Base-by-base conservation (phyloP, 2,329 filamentous ascomycete genomes). In the Cladophialophora immunda region DNA sequence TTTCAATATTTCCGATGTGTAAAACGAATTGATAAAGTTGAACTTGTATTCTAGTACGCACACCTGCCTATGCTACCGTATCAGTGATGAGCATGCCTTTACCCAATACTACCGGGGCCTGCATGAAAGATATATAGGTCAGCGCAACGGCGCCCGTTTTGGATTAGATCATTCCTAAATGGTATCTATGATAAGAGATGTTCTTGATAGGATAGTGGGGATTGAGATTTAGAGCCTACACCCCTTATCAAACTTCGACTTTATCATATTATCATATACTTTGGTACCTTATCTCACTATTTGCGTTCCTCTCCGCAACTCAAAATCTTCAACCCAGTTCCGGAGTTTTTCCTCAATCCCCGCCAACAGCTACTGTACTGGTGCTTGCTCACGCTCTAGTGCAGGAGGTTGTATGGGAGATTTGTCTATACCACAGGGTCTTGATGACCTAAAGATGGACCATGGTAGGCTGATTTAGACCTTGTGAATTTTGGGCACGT, bases 181-280 rank as follows among this genome's bases (percentile, higher is more conserved):
- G 36, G 36, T 38, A 38, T 38, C 36, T 32, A 55, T 55, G 52
- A 55, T 55, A 55, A 55, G 52, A 55, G 50, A 54, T 54, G 50
- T 7, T 54, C 19, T 34, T 34, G 52, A 55, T 55, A 55, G 52
- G 52, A 55, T 55, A 55, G 52, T 55, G 52, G 52, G 52, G 52
- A 55, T n/a, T 55, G 27, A 55, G 29, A 55, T 55, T 13, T 55
- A 55, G 52, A 55, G 52, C 52, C 4, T 32, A 55, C 25, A 25
- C 52, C 50, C 52, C 52, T 55, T 55, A 55, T 55, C 52, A 55
- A 34, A 55, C 52, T 55, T 55, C 52, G 52, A 55, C 52, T 55
- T 55, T 55, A 55, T 55, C 52, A 32, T 55, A 55, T 54, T 54
- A 29, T 54, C 50, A 54, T 54, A 30, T 25, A 22, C 25, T 52